Evolutionary conservation across 805 yeast species (phyloP).

Genomic region (Saturnispora sekii): DNA sequence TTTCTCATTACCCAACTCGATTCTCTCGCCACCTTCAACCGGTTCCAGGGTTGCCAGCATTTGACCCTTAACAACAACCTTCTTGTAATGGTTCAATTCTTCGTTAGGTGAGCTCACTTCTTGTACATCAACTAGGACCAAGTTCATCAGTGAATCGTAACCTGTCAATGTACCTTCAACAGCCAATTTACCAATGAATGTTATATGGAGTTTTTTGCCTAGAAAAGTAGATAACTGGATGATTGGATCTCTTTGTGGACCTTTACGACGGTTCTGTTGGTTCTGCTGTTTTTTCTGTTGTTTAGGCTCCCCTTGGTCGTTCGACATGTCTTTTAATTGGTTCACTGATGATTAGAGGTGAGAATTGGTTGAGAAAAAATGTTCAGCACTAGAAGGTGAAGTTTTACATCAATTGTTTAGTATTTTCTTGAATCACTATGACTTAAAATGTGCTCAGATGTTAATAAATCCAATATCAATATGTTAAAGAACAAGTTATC

Average conservation of each 20-base stretch:
- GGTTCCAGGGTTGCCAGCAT: slow-evolving; percentile 66
- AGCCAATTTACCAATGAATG: slow-evolving; percentile 73
- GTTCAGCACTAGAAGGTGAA: too few relatives aligned
- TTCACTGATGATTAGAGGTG: too few relatives aligned
- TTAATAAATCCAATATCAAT: too few relatives aligned
- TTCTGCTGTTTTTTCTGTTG: slow-evolving; percentile 3
- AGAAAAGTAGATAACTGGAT: slow-evolving; percentile 68
- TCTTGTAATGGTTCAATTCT: slow-evolving; percentile 44
- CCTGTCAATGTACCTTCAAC: slow-evolving; percentile 79
- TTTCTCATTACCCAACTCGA: slow-evolving; percentile 31
- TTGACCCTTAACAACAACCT: slow-evolving; percentile 81
- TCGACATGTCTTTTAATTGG: too few relatives aligned
- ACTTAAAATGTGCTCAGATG: too few relatives aligned
- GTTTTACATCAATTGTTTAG: too few relatives aligned
- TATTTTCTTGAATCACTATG: too few relatives aligned
- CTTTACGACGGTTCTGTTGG: slow-evolving; percentile 32
- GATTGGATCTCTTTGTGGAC: slow-evolving; percentile 91
- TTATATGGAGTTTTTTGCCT: slow-evolving; percentile 64
- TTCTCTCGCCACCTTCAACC: slow-evolving; percentile 56
- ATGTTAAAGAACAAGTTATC: too few relatives aligned
- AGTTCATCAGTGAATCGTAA: slow-evolving; percentile 69
- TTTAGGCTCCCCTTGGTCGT: slow-evolving; percentile 6
- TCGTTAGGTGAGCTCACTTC: slow-evolving; percentile 50
- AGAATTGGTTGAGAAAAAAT: too few relatives aligned
- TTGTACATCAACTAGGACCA: slow-evolving; percentile 59